Evolutionary conservation across 1,139 yeast species (phyloP).

Genomic region (Debaryomycetaceae sp.): DNA sequence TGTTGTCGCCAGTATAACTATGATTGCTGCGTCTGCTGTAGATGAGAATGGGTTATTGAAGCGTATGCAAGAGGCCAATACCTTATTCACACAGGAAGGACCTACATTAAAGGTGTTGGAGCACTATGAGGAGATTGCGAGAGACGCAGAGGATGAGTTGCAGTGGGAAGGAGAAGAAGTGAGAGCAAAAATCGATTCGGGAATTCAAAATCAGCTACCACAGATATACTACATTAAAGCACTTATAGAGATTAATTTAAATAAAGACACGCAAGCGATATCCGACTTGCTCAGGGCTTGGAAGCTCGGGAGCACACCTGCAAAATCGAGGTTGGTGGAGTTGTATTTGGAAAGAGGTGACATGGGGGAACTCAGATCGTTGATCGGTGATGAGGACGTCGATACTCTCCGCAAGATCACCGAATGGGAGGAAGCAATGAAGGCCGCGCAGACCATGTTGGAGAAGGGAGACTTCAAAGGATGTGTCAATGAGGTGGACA

Average conservation of each 20-base stretch:
- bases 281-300: conserved; percentile 44
- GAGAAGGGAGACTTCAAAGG: conserved; percentile 13
- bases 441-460: conserved; percentile 13
- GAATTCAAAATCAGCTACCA: conserved; percentile 15
- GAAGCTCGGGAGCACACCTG: conserved; percentile 38
- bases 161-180: neutral
- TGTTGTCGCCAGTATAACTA: conserved; percentile 1
- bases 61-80: conserved; percentile 4
- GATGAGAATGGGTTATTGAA: neutral
- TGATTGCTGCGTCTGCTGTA: conserved; percentile 1
- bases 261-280: conserved; percentile 45
- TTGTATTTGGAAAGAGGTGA: conserved; percentile 46
- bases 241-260: conserved; percentile 47
- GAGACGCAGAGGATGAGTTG: conserved; percentile 9
- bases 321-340: conserved; percentile 40
- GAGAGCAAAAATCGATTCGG: neutral
- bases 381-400: conserved; percentile 11
- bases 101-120: conserved; percentile 24
- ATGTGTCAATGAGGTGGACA: conserved; percentile 20
- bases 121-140: conserved; percentile 19
- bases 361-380: conserved; percentile 20
- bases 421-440: conserved; percentile 16
- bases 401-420: conserved; percentile 14
- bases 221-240: conserved; percentile 53
- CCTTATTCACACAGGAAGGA: conserved; percentile 19